Evolutionary conservation across 2,329 filamentous ascomycete species (phyloP), one percentile per base, ranked within the genome.

Genomic region (Sclerotinia borealis): DNA sequence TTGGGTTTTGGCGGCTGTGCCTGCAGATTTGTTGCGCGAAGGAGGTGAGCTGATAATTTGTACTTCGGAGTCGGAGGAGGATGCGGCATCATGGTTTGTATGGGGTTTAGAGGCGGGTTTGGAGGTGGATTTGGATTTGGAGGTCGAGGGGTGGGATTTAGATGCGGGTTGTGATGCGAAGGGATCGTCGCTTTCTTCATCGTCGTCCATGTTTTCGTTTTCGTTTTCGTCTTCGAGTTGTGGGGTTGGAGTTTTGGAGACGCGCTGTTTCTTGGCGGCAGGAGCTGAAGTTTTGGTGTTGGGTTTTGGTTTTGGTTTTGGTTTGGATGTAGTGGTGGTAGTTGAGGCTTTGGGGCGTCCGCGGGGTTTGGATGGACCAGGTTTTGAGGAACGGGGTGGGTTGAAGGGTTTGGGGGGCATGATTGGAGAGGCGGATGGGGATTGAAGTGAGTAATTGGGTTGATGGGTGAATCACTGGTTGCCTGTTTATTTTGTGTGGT

Each of bases 371-470:
- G 36, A 49, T 59, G 31, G 60, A 34, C 29, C 65, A 52, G 45
- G 49, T 39, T 31, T 65, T 61, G 56, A 68, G 27, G 52, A 56
- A 2, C 71, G 68, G 3, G 72, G 72, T 10, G 72, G 70, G 41
- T 73, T 72, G 66, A 74, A 74, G 19, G 71, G 69, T 65, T 72
- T 73, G 17, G 72, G 71, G 27, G 71, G 67, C 72, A 74, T 74
- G 59, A 17, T 61, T 39, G 4, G 58, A 50, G 36, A n/a, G n/a
- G n/a, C 9, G 19, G 37, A 19, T 36, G 6, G 29, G 4, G 15
- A 36, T 43, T 25, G 17, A 17, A 56, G 8, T 25, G n/a, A 29
- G 11, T 58, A n/a, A 17, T 54, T 36, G 31, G 19, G 36, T 36
- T 10, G 19, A 49, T 50, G 45, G n/a, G 43, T n/a, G n/a, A n/a